Evolutionary conservation across 2,329 filamentous ascomycete genomes (phyloP).

Genomic region (Didymella sp.): DNA sequence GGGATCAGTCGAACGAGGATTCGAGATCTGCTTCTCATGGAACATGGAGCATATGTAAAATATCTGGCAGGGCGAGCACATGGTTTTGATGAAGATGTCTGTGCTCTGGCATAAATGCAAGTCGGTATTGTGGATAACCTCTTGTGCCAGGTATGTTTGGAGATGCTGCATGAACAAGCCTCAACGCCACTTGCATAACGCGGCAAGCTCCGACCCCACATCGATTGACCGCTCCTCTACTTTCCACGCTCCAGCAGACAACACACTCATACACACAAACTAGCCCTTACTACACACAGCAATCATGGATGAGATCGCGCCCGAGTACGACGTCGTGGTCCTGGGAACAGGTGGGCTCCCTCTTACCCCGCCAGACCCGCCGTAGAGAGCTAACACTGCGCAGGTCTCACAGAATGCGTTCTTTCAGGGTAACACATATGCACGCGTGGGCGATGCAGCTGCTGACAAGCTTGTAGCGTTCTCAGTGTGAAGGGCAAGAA

Average conservation of each 20-base stretch:
- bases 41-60: slow-evolving; percentile 11
- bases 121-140: slow-evolving; percentile 14
- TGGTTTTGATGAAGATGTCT: slow-evolving; percentile 20
- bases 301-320: slow-evolving; percentile 96
- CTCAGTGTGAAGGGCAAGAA: slow-evolving; percentile 99
- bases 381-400: slow-evolving; percentile 40
- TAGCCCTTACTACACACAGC: slow-evolving; percentile 22
- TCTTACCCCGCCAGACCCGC: slow-evolving; percentile 49
- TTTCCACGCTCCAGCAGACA: slow-evolving; percentile 30
- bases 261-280: slow-evolving; percentile 32
- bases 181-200: slow-evolving; percentile 30
- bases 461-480: slow-evolving; percentile 65
- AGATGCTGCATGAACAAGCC: slow-evolving; percentile 19
- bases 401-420: slow-evolving; percentile 97
- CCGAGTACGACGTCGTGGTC: slow-evolving; percentile 98
- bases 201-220: slow-evolving; percentile 42
- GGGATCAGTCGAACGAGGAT: neutral
- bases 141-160: slow-evolving; percentile 18
- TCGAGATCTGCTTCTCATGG: neutral
- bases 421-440: slow-evolving; percentile 78
- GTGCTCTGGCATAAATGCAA: slow-evolving; percentile 19
- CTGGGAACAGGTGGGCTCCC: slow-evolving; percentile 84
- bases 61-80: slow-evolving; percentile 22
- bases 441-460: slow-evolving; percentile 2
- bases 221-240: slow-evolving; percentile 26